Conservation (phyloP, 139 green algal species). For the Diplosphaera chodatii region DNA sequence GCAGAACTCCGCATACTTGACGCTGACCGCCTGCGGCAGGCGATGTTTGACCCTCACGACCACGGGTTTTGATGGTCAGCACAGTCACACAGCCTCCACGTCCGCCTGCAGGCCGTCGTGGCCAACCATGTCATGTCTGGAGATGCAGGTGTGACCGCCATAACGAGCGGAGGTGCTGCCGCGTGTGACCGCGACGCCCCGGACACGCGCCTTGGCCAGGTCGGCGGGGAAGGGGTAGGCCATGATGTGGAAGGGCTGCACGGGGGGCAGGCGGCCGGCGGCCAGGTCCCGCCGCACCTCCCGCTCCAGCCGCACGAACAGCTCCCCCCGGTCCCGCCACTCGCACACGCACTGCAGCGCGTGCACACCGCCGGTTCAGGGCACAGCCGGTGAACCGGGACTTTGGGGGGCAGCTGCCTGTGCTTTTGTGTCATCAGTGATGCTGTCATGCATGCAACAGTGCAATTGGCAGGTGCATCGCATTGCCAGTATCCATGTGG, state of each 20-base stretch:
- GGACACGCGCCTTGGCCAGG: slow-evolving; percentile 36
- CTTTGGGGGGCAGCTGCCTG: too few species aligned
- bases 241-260: slow-evolving; percentile 93
- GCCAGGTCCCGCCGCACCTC: slow-evolving; percentile 58
- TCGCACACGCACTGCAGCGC: slow-evolving; percentile 73
- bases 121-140: too few species aligned
- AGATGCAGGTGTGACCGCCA: too few species aligned
- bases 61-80: background rate
- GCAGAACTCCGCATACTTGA: slow-evolving; percentile 60
- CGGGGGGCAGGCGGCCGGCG: slow-evolving; percentile 50
- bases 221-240: slow-evolving; percentile 74
- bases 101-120: too few species aligned
- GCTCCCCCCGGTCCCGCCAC: slow-evolving; percentile 58
- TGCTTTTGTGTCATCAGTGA: too few species aligned
- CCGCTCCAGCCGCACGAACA: slow-evolving; percentile 48
- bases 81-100: too few species aligned
- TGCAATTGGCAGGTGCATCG: too few species aligned
- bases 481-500: too few species aligned
- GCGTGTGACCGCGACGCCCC: too few species aligned
- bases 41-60: background rate
- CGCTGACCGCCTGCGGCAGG: slow-evolving; percentile 34
- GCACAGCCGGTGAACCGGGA: background rate
- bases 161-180: too few species aligned
- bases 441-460: too few species aligned
- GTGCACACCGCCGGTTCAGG: background rate